Evolutionary conservation across 2,329 filamentous ascomycete species (phyloP).

Genomic region (Colletotrichum neosansevieriae): DNA sequence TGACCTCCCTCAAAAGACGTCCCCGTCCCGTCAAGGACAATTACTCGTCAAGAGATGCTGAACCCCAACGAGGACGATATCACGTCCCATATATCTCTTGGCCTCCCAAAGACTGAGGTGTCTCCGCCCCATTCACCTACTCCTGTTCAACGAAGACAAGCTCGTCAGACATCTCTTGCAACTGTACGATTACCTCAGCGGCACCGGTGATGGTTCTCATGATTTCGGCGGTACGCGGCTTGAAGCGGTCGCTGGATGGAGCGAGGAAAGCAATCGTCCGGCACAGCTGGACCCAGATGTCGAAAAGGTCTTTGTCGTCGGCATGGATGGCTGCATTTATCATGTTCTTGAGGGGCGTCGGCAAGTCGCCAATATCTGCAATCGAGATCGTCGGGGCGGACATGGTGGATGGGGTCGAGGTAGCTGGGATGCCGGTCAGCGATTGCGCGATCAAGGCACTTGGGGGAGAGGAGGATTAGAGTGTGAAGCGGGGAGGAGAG

Average conservation of each 20-base stretch:
- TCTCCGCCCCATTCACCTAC: background rate
- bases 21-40: background rate
- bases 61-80: background rate
- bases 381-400: slow-evolving; percentile 5
- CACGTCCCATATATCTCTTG: background rate
- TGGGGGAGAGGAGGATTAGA: background rate
- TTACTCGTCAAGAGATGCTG: background rate
- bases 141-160: background rate
- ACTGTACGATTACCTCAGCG: background rate
- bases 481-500: background rate
- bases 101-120: background rate
- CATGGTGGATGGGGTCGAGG: background rate
- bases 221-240: background rate
- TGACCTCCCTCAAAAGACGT: background rate
- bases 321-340: slow-evolving; percentile 5
- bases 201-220: background rate
- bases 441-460: background rate
- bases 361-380: background rate
- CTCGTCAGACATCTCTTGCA: background rate
- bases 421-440: background rate
- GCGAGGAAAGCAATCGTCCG: background rate
- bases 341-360: background rate
- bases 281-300: slow-evolving; percentile 1
- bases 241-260: background rate
- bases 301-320: background rate